A percentile compares a stretch with the other conserved stretches of the same genome.
These are phyloP conservation scores for Geosiphon pyriformis DNA, from an alignment of 192 early-diverging fungal genomes.

Conservation along the genomic window DNA sequence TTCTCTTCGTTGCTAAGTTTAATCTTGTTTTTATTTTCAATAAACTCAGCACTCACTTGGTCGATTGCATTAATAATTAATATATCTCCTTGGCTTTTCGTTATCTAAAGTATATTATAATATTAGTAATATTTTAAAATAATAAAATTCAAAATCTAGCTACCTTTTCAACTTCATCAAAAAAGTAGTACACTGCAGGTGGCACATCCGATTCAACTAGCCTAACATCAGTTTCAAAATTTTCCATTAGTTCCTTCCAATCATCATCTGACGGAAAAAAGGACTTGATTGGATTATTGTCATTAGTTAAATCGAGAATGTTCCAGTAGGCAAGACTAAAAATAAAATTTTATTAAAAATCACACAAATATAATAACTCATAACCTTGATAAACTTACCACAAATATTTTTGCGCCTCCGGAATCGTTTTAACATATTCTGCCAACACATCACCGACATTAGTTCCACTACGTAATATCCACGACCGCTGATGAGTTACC, in stretches of 20 bases:
- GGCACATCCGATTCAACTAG: conserved; percentile 19
- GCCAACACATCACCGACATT: conserved; percentile 20
- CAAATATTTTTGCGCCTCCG: conserved; percentile 30
- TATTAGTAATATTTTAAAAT: conserved; percentile 24
- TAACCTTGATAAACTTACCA: conserved; percentile 29
- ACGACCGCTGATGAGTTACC: neutral
- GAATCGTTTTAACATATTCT: conserved; percentile 25
- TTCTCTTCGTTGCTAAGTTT: conserved; percentile 23
- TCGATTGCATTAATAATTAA: conserved; percentile 26
- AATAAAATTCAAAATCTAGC: conserved; percentile 17
- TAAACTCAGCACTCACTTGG: conserved; percentile 19
- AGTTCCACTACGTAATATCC: conserved; percentile 12
- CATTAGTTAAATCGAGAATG: conserved; percentile 26
- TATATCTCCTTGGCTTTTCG: conserved; percentile 19
- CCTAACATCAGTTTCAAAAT: conserved; percentile 26
- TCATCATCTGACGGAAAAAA: conserved; percentile 24
- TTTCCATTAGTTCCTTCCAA: conserved; percentile 21
- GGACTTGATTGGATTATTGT: conserved; percentile 21
- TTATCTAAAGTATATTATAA: conserved; percentile 18
- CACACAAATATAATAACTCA: conserved; percentile 4
- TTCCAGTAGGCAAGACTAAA: conserved; percentile 28
- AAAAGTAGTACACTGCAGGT: conserved; percentile 22
- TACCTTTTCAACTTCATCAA: conserved; percentile 29
- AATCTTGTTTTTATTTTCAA: conserved; percentile 15
- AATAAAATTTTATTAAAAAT: conserved; percentile 19